Evolutionary conservation across 2,329 filamentous ascomycete genomes (phyloP).

Genomic region (Neonectria faginata): DNA sequence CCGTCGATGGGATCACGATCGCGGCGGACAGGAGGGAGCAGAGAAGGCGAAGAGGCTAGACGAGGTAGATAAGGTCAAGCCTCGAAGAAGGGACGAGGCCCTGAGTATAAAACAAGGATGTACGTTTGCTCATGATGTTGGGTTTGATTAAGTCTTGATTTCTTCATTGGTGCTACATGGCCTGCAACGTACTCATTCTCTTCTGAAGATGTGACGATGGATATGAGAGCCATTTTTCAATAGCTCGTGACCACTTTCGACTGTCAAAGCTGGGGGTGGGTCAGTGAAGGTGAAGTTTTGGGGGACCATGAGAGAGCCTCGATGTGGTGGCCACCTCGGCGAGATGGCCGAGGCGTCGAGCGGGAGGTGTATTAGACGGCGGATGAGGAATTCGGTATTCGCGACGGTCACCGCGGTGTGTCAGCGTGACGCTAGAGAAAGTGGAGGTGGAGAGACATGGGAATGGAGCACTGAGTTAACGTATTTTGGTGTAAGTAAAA

Average conservation of each 20-base stretch:
- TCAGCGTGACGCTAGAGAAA: slow-evolving; percentile 13
- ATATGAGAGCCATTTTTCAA: background rate
- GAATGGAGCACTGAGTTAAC: background rate
- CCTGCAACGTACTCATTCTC: background rate
- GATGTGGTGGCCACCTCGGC: slow-evolving; percentile 8
- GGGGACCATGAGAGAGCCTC: background rate
- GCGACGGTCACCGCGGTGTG: slow-evolving; percentile 27
- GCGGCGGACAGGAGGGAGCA: slow-evolving; percentile 2
- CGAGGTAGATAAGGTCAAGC: slow-evolving; percentile 23
- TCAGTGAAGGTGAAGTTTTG: background rate
- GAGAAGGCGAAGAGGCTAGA: slow-evolving; percentile 10
- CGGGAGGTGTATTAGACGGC: background rate
- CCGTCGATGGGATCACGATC: slow-evolving; percentile 6
- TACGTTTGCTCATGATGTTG: slow-evolving; percentile 14
- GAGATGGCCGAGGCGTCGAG: slow-evolving; percentile 22
- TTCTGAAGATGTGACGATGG: background rate
- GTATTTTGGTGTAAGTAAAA: background rate
- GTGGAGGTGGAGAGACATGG: background rate
- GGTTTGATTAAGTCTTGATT: slow-evolving; percentile 1
- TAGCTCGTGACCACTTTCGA: background rate
- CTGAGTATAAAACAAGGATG: slow-evolving; percentile 24
- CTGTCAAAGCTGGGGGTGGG: background rate
- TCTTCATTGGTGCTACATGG: slow-evolving; percentile 1
- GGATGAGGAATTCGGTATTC: background rate
- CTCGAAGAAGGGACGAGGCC: slow-evolving; percentile 9